Percentiles rank a stretch among this genome's conserved stretches.
These are phyloP conservation scores for Flueggea neowawraea DNA, from an alignment of 441 rosid species.

Conservation along the genomic window DNA sequence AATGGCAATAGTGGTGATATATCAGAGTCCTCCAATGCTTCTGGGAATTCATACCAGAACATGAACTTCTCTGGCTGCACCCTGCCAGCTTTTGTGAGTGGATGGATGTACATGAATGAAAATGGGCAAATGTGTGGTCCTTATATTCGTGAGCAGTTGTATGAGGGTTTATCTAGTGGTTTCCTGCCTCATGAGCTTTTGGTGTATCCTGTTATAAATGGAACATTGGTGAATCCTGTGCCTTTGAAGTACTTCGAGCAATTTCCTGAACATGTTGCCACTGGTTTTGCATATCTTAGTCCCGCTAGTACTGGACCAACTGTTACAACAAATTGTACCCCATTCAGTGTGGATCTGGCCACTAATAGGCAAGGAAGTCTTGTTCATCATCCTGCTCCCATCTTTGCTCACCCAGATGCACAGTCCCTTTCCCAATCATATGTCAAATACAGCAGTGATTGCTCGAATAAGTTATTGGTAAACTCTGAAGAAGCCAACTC, in stretches of 20 bases:
- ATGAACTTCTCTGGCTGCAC: conserved; percentile 37
- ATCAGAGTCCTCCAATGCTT: conserved; percentile 43
- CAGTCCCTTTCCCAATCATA: conserved; percentile 28
- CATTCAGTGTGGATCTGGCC: conserved; percentile 23
- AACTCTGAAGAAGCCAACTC: conserved; percentile 30
- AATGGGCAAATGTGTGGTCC: conserved; percentile 95
- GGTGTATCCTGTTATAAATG: conserved; percentile 78
- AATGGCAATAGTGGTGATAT: conserved; percentile 55
- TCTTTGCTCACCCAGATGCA: conserved; percentile 19
- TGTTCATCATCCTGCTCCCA: conserved; percentile 24
- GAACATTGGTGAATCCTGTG: conserved; percentile 56
- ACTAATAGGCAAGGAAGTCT: conserved; percentile 24
- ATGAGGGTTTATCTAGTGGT: conserved; percentile 76
- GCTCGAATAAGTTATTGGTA: conserved; percentile 26
- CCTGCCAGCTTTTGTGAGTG: conserved; percentile 49
- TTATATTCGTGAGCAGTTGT: conserved; percentile 80
- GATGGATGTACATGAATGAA: conserved; percentile 93
- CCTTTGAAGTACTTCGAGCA: conserved; percentile 88
- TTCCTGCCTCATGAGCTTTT: conserved; percentile 91
- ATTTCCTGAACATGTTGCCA: conserved; percentile 85
- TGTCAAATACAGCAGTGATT: conserved; percentile 20
- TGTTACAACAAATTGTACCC: conserved; percentile 21
- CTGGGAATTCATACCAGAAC: conserved; percentile 34
- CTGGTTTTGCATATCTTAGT: conserved; percentile 72
- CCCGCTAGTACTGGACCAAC: conserved; percentile 26